A percentile compares a stretch with the other conserved stretches of the same genome.
Evolutionary conservation across 1,284 basidiomycete genomes (phyloP).

Genomic region (Cerioporus squamosus): DNA sequence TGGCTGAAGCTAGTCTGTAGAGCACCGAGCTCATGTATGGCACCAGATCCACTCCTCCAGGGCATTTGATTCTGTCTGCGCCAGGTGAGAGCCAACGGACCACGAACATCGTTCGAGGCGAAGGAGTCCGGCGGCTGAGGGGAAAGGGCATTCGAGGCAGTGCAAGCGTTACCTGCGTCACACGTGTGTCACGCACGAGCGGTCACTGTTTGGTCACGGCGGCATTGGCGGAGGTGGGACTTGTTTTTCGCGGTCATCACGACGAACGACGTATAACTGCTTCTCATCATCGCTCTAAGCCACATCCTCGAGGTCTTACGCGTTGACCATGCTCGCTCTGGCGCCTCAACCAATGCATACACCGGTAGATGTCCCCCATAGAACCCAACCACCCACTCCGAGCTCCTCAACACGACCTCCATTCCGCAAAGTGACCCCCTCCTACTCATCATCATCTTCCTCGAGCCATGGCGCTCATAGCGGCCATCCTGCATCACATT

Average conservation of each 20-base stretch:
- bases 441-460: conserved; percentile 27
- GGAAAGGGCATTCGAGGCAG: conserved; percentile 17
- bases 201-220: conserved; percentile 5
- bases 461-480: conserved; percentile 22
- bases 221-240: conserved; percentile 8
- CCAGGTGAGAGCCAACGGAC: not conserved
- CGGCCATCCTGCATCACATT: conserved; percentile 19
- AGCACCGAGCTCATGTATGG: no score
- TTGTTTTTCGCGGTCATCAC: conserved; percentile 28
- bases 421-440: conserved; percentile 29
- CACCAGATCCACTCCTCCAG: no score
- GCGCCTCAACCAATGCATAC: conserved; percentile 34
- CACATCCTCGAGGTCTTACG: conserved; percentile 13
- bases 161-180: conserved; percentile 8
- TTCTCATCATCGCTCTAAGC: conserved; percentile 23
- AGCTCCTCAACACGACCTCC: conserved; percentile 26
- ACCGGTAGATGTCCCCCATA: conserved; percentile 29
- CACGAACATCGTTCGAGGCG: not conserved
- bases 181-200: conserved; percentile 5
- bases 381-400: conserved; percentile 31
- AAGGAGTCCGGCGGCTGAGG: not conserved
- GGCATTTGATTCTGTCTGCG: no score
- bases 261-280: conserved; percentile 18
- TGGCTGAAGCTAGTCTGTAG: no score
- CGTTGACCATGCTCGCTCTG: conserved; percentile 34